Evolutionary conservation across 1,284 basidiomycete species (phyloP).

Genomic region (Cronartium ribicola): DNA sequence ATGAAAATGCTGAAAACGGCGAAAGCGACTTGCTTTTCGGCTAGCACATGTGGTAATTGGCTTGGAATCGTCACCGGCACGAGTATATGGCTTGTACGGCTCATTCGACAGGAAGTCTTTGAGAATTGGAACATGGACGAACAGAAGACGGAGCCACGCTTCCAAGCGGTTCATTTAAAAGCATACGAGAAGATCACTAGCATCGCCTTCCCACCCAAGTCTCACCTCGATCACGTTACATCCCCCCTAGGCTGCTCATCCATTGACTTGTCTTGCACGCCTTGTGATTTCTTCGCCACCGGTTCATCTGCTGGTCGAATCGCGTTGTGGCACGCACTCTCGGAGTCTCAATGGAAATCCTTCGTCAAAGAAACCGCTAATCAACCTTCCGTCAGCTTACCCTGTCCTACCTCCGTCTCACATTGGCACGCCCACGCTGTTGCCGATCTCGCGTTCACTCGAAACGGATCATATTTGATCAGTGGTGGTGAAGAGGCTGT

Average conservation of each 20-base stretch:
- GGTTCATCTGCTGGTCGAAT: constrained; percentile 36
- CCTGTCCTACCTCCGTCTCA: constrained; percentile 63
- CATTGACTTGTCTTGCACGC: constrained; percentile 15
- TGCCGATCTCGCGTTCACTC: constrained; percentile 78
- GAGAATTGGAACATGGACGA: neutral
- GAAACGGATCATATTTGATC: constrained; percentile 85
- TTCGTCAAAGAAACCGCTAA: neutral
- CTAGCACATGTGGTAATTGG: constrained; percentile 36
- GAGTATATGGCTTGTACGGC: constrained; percentile 34
- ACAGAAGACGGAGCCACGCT: constrained; percentile 9
- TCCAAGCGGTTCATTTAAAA: constrained; percentile 21
- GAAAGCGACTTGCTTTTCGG: constrained; percentile 13
- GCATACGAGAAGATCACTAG: constrained; percentile 27
- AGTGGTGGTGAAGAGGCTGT: constrained; percentile 96
- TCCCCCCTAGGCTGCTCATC: constrained; percentile 18
- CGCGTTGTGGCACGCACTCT: constrained; percentile 41
- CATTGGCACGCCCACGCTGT: constrained; percentile 99
- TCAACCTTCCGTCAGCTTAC: neutral
- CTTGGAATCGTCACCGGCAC: constrained; percentile 21
- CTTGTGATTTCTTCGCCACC: constrained; percentile 42
- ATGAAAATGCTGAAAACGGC: neutral
- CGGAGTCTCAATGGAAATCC: constrained; percentile 22
- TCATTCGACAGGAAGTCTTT: constrained; percentile 19
- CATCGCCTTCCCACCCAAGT: constrained; percentile 39
- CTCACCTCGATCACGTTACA: constrained; percentile 23